A percentile compares a stretch with the other conserved stretches of the same genome.
phyloP scores from a whole-genome alignment of 225 moss, liverwort and hornwort species.

The Antitrichia curtipendula region DNA sequence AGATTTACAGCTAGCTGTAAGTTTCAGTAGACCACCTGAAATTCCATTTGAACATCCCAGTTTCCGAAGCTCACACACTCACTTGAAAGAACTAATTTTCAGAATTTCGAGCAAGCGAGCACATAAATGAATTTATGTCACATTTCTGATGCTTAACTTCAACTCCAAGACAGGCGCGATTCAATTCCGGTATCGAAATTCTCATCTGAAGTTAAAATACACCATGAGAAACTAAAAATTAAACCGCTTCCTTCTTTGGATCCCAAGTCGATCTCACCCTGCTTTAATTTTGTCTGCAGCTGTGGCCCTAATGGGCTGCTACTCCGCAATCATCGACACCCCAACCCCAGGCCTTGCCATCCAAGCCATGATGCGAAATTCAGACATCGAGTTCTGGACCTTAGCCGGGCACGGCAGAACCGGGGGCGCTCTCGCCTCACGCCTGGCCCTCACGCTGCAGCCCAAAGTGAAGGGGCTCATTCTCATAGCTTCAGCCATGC shows the following conservation, averaged over 20 bases:
- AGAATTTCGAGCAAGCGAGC: not conserved
- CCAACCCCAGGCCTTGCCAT: not conserved
- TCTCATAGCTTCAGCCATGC: slow-evolving; percentile 21
- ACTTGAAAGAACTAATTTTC: not conserved
- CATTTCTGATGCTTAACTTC: not conserved
- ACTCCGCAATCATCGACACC: slow-evolving; percentile 14
- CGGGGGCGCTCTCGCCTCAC: slow-evolving; percentile 18
- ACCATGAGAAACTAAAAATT: not conserved
- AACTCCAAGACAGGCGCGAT: not conserved
- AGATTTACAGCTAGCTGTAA: not conserved
- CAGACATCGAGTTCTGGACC: slow-evolving; percentile 15
- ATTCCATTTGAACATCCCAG: not conserved
- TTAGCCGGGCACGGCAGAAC: slow-evolving; percentile 35
- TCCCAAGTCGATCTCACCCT: not conserved
- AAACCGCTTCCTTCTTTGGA: not conserved
- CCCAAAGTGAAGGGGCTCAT: slow-evolving; percentile 42
- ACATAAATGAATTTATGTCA: not conserved
- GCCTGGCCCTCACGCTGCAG: slow-evolving; percentile 4
- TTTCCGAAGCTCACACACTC: not conserved
- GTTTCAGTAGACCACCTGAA: not conserved
- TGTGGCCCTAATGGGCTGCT: slow-evolving; percentile 3
- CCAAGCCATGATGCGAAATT: slow-evolving; percentile 22
- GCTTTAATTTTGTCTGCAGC: not conserved
- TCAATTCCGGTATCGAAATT: not conserved
- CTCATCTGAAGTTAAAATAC: not conserved